Evolutionary conservation across 306 rosid genomes (phyloP).

Genomic region (Rosa lucieae): DNA sequence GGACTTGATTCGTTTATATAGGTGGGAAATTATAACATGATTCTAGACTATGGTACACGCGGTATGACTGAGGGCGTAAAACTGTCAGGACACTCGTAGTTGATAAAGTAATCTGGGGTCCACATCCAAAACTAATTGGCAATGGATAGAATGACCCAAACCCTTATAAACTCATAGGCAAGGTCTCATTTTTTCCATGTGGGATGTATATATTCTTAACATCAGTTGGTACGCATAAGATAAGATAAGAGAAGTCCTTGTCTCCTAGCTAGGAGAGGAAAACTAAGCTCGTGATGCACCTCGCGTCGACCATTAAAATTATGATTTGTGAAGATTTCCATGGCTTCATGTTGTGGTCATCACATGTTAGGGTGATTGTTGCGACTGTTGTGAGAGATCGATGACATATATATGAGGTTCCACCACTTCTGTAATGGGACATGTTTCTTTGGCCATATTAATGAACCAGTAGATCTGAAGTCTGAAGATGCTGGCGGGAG

Average conservation of each 20-base stretch:
- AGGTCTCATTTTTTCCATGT: too few relatives aligned
- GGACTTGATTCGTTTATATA: neutral
- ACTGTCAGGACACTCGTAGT: neutral
- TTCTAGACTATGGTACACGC: too few relatives aligned
- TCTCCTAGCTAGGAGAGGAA: neutral
- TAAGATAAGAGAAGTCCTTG: neutral
- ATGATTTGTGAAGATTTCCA: conserved; percentile 80
- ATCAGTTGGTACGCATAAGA: neutral
- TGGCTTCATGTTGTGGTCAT: conserved; percentile 54
- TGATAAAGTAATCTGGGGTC: too few relatives aligned
- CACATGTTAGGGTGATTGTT: conserved; percentile 25
- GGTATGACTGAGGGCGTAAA: neutral
- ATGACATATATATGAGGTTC: conserved; percentile 52
- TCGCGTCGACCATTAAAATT: conserved; percentile 58
- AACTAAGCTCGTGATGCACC: conserved; percentile 64
- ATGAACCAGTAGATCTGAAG: neutral
- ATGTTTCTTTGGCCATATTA: conserved; percentile 68
- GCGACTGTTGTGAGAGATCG: conserved; percentile 53
- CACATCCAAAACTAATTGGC: too few relatives aligned
- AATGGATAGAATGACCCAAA: too few relatives aligned
- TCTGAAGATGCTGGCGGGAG: neutral
- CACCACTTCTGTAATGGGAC: conserved; percentile 68
- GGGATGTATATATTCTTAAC: too few relatives aligned
- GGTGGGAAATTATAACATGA: too few relatives aligned
- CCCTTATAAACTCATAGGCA: too few relatives aligned